Conservation (phyloP, 2,329 filamentous ascomycete species). For the Diplodia mutila region DNA sequence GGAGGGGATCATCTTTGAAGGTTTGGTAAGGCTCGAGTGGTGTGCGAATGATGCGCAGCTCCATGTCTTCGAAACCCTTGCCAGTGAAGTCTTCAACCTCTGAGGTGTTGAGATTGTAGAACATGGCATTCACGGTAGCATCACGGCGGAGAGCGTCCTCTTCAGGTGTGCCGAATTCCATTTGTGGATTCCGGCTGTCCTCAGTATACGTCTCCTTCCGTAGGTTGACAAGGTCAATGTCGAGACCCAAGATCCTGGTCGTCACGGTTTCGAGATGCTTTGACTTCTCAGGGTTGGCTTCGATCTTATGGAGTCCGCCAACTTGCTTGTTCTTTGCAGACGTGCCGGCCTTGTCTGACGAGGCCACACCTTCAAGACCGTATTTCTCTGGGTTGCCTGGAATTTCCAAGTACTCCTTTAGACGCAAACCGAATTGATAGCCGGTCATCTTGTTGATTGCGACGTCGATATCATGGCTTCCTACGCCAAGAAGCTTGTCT, state of each 20-base stretch:
- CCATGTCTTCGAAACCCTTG: constrained; percentile 74
- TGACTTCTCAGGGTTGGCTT: constrained; percentile 91
- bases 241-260: constrained; percentile 79
- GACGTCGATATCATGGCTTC: constrained; percentile 81
- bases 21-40: constrained; percentile 87
- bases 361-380: constrained; percentile 47
- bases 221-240: constrained; percentile 93
- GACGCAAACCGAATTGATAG: constrained; percentile 69
- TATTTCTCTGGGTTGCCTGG: constrained; percentile 66
- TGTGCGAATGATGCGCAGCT: constrained; percentile 73
- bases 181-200: constrained; percentile 85
- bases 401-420: constrained; percentile 69
- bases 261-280: constrained; percentile 95
- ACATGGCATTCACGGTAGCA: constrained; percentile 92
- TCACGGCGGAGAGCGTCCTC: constrained; percentile 90
- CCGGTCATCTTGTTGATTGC: constrained; percentile 87
- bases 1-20: constrained; percentile 89
- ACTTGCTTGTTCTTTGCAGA: constrained; percentile 60
- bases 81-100: constrained; percentile 83
- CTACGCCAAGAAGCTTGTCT: constrained; percentile 74
- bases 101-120: constrained; percentile 86
- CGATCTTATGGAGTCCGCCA: constrained; percentile 82
- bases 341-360: constrained; percentile 43
- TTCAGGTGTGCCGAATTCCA: constrained; percentile 90
- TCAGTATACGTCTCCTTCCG: constrained; percentile 88